A percentile compares a stretch with the other conserved stretches of the same genome.
Conservation (phyloP, 1,139 yeast genomes). For the Magnusiomyces tetraspermus region DNA sequence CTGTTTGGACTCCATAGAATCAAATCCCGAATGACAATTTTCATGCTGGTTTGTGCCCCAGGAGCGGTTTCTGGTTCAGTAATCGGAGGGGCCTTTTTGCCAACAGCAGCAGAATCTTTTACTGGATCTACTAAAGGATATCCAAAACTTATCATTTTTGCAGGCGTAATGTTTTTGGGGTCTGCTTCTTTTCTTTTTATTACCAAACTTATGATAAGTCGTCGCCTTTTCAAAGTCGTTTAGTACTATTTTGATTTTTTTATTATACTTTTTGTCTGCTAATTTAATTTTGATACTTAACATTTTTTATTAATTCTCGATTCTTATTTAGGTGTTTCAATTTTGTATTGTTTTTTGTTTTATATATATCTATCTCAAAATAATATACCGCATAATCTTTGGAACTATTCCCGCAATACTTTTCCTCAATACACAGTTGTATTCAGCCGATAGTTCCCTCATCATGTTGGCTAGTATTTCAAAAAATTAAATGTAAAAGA, state of each 20-base stretch:
- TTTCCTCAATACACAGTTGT: too few species aligned
- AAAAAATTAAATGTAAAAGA: too few species aligned
- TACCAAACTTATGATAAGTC: not conserved
- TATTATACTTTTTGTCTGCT: too few species aligned
- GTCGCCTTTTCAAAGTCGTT: not conserved
- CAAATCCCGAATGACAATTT: constrained; percentile 45
- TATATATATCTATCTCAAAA: too few species aligned
- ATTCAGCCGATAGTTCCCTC: too few species aligned
- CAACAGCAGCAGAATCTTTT: constrained; percentile 1
- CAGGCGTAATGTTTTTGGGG: constrained; percentile 20
- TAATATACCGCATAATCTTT: too few species aligned
- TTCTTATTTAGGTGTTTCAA: too few species aligned
- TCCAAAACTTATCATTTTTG: constrained; percentile 18
- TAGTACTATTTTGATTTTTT: not conserved
- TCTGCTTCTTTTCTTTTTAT: not conserved
- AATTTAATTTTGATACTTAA: too few species aligned
- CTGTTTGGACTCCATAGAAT: constrained; percentile 40
- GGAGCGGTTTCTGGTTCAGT: constrained; percentile 44
- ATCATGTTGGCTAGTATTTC: too few species aligned
- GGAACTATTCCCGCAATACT: too few species aligned
- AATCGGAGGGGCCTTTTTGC: constrained; percentile 39
- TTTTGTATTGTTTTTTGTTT: too few species aligned
- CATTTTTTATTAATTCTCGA: too few species aligned
- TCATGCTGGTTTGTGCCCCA: constrained; percentile 44
- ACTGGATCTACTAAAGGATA: constrained; percentile 6